phyloP scores from a whole-genome alignment of 345 rosid genomes.

The Acer yangbiense region DNA sequence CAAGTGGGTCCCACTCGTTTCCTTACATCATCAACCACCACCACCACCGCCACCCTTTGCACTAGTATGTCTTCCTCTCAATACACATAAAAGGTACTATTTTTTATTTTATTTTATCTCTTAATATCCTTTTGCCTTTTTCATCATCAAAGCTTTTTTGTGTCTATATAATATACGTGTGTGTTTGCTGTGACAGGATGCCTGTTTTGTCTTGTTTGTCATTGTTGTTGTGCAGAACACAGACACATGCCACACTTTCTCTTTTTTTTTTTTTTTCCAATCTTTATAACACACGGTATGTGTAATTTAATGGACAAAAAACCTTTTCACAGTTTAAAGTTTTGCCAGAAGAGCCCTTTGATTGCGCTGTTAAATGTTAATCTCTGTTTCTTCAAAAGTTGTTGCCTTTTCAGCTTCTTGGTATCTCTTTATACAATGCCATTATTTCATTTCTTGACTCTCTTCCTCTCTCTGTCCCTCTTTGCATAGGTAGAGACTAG shows the following conservation, averaged over 20 bases:
- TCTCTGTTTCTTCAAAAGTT: conserved; percentile 28
- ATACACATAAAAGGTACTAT: conserved; percentile 30
- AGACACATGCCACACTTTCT: conserved; percentile 23
- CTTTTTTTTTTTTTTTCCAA: conserved; percentile 17
- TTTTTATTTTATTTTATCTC: not conserved
- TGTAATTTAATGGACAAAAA: conserved; percentile 11
- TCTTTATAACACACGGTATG: conserved; percentile 10
- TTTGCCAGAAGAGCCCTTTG: conserved; percentile 41
- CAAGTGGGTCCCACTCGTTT: conserved; percentile 14
- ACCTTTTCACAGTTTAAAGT: conserved; percentile 30
- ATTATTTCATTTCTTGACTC: conserved; percentile 42
- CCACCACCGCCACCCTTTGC: conserved; percentile 8
- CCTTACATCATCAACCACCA: conserved; percentile 19
- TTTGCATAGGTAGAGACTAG: not conserved
- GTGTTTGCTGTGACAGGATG: conserved; percentile 2
- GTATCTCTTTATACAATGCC: conserved; percentile 27
- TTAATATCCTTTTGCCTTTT: not conserved
- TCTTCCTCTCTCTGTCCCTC: not conserved
- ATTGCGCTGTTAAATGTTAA: conserved; percentile 55
- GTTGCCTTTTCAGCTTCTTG: conserved; percentile 28
- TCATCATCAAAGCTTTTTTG: not conserved
- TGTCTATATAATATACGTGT: not conserved
- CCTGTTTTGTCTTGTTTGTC: conserved; percentile 28
- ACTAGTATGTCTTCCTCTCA: conserved; percentile 17
- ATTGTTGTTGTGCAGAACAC: conserved; percentile 15